Evolutionary conservation across 345 rosid species (phyloP), one percentile per base, ranked within the genome.

Genomic region (Ailanthus altissimus): DNA sequence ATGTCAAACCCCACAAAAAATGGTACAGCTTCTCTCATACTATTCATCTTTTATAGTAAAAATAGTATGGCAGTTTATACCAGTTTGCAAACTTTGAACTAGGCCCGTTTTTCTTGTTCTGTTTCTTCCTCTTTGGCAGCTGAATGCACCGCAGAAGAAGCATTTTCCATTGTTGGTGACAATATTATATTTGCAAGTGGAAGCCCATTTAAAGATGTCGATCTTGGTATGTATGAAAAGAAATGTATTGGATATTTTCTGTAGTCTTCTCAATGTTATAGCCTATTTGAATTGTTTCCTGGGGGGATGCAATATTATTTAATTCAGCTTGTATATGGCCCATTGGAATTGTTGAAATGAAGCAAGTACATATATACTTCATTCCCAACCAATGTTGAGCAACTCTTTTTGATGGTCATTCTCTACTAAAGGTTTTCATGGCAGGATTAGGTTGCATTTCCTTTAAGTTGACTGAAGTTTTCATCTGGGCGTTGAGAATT

Each of bases 1-100:
- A 96, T 96, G 99, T 96, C 99, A 81, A 96, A 96, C 80, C 99
- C 98, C 40, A 93, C 98, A 42, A 93, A 89, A 77, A 92, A 93
- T 83, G 99, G 98, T 93, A 84, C 10, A 73, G 28, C 61, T 60
- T 65, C 53, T 62, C 54, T 43, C 18, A 46, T 67, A 13, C 53
- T 38, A 16, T 45, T 32, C 26, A 71, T 20, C 54, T 67, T 57
- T 1, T 42, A n/a, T 15, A 8, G 25, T 3, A 47, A 25, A 50
- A n/a, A n/a, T 23, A 71, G 47, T 40, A 12, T 54, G 63, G 62
- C 3, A 49, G 21, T 63, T 6, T 63, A 23, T 64, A 50, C 16
- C 38, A 15, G 47, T 20, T 7, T 38, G 63, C 51, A n/a, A 58
- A 47, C 47, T 72, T 56, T 51, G 43, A 67, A 68, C 60, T 40